phyloP scores from a whole-genome alignment of 108 stramenopile genomes.

The Poteriospumella lacustris region DNA sequence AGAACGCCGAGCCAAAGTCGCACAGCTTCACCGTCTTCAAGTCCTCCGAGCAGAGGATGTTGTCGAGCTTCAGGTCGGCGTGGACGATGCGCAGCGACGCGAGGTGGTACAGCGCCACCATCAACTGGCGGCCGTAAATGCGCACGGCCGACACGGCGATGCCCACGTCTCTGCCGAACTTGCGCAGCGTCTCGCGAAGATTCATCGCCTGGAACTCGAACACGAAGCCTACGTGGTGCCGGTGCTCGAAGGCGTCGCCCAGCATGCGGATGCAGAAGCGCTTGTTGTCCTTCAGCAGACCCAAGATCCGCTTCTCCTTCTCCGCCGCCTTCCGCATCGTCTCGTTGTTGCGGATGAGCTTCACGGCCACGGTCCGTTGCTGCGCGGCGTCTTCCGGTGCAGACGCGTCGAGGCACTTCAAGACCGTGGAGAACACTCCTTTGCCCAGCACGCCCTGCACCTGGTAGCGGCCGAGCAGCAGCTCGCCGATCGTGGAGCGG shows the following conservation, averaged over 20 bases:
- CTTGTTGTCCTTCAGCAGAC: slow-evolving; percentile 33
- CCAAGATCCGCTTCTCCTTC: slow-evolving; percentile 46
- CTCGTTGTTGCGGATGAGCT: slow-evolving; percentile 92
- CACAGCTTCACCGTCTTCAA: slow-evolving; percentile 73
- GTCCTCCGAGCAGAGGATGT: slow-evolving; percentile 83
- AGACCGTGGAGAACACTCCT: slow-evolving; percentile 91
- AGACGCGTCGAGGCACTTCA: slow-evolving; percentile 65
- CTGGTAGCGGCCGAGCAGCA: slow-evolving; percentile 61
- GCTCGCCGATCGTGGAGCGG: slow-evolving; percentile 76
- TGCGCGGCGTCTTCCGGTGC: slow-evolving; percentile 48
- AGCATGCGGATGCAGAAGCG: slow-evolving; percentile 52
- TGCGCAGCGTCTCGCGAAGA: slow-evolving; percentile 74
- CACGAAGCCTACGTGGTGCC: slow-evolving; percentile 70
- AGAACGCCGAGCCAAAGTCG: slow-evolving; percentile 88
- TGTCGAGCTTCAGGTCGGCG: slow-evolving; percentile 97
- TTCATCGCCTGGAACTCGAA: slow-evolving; percentile 74
- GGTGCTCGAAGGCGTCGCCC: slow-evolving; percentile 54
- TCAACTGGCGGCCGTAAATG: slow-evolving; percentile 78
- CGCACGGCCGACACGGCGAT: slow-evolving; percentile 79
- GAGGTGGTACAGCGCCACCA: slow-evolving; percentile 76
- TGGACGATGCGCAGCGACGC: slow-evolving; percentile 77
- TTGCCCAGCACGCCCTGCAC: slow-evolving; percentile 83
- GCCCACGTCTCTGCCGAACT: slow-evolving; percentile 85
- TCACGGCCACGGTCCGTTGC: slow-evolving; percentile 72
- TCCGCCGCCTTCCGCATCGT: slow-evolving; percentile 84